Conservation (phyloP, 768 basidiomycete genomes). For the Pleurotus pulmonarius region DNA sequence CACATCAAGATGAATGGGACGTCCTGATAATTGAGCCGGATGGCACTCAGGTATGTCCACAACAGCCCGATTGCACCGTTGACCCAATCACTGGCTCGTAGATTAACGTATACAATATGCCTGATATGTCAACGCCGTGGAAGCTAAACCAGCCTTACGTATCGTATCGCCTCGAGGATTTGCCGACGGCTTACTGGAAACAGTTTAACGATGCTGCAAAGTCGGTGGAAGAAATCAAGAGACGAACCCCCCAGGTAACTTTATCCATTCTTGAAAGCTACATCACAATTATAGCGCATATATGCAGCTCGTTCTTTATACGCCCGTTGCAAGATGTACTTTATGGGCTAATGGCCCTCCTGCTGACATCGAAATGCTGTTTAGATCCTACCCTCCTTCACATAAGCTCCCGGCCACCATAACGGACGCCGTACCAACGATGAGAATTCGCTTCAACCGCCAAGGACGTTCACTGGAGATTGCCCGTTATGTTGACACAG, state of each 20-base stretch:
- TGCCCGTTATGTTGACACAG: slow-evolving; percentile 25
- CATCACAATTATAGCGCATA: background rate
- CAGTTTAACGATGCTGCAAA: slow-evolving; percentile 43
- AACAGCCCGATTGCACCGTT: background rate
- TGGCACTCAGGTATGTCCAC: slow-evolving; percentile 29
- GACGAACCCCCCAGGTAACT: slow-evolving; percentile 49
- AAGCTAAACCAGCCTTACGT: background rate
- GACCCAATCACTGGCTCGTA: background rate
- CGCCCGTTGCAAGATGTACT: slow-evolving; percentile 35
- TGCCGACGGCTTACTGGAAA: slow-evolving; percentile 36
- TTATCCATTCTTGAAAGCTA: background rate
- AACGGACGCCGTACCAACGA: slow-evolving; percentile 13
- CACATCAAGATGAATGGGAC: slow-evolving; percentile 39
- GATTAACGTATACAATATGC: background rate
- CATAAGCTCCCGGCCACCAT: slow-evolving; percentile 8
- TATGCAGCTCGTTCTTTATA: slow-evolving; percentile 38
- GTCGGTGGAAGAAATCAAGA: slow-evolving; percentile 45
- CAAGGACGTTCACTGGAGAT: slow-evolving; percentile 29
- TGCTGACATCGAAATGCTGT: slow-evolving; percentile 44
- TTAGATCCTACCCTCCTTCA: slow-evolving; percentile 14
- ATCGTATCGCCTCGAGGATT: slow-evolving; percentile 1
- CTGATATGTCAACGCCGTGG: background rate
- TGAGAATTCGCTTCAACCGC: slow-evolving; percentile 36
- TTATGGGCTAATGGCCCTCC: slow-evolving; percentile 49
- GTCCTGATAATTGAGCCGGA: slow-evolving; percentile 40